Conservation (phyloP, 2,329 filamentous ascomycete genomes). For the Xylariaceae sp. region DNA sequence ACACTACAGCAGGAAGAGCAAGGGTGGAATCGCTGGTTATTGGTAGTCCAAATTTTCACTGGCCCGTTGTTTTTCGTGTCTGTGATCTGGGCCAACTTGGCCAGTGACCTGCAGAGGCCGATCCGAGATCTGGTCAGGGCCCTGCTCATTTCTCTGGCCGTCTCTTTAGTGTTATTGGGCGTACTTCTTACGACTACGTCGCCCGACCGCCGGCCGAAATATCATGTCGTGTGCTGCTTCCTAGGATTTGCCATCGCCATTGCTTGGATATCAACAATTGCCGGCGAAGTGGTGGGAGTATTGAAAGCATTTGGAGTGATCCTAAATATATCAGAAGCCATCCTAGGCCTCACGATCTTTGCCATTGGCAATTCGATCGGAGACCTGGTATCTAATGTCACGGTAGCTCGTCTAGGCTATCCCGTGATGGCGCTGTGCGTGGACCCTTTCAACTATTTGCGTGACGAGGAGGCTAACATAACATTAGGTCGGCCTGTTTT, state of each 20-base stretch:
- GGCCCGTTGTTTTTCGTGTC: constrained; percentile 79
- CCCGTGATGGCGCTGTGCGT: constrained; percentile 85
- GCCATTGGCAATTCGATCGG: constrained; percentile 94
- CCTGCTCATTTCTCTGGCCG: constrained; percentile 61
- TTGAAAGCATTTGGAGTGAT: constrained; percentile 92
- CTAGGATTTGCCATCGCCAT: constrained; percentile 88
- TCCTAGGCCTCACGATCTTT: constrained; percentile 91
- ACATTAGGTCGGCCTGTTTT: constrained; percentile 74
- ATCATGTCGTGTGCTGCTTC: constrained; percentile 77
- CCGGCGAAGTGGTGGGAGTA: constrained; percentile 90
- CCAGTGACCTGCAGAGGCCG: constrained; percentile 54
- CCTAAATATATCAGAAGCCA: constrained; percentile 87
- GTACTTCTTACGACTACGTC: constrained; percentile 66
- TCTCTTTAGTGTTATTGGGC: constrained; percentile 62
- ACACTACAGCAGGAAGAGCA: constrained; percentile 39
- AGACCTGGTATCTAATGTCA: constrained; percentile 91
- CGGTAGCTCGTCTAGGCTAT: constrained; percentile 86
- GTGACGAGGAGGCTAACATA: constrained; percentile 17
- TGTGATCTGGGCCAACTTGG: constrained; percentile 67
- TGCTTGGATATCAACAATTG: constrained; percentile 94
- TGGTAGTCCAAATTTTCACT: constrained; percentile 78
- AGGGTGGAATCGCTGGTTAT: constrained; percentile 88
- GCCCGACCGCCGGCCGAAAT: constrained; percentile 62
- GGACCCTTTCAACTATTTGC: neutral
- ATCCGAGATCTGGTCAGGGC: constrained; percentile 51